These are phyloP conservation scores for Arthrobotrys conoides DNA, from an alignment of 2,329 filamentous ascomycete genomes.

Conservation along the genomic window DNA sequence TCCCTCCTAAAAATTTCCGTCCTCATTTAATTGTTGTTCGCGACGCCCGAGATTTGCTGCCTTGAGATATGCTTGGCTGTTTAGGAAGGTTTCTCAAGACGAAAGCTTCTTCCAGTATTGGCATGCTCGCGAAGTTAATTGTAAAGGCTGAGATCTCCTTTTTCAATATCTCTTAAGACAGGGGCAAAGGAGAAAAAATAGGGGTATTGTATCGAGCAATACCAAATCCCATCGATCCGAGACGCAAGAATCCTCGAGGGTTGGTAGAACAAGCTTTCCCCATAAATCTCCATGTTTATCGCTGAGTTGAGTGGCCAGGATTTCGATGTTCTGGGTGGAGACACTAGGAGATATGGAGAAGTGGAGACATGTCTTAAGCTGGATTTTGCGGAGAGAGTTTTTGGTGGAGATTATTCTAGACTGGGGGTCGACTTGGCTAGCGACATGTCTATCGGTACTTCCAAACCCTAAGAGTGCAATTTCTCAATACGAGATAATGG, in stretches of 20 bases:
- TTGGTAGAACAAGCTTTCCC: conserved; percentile 46
- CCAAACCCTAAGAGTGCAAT: conserved; percentile 15
- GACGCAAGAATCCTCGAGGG: conserved; percentile 39
- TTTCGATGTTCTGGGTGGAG: conserved; percentile 22
- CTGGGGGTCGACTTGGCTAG: conserved; percentile 23
- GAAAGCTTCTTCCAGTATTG: conserved; percentile 8
- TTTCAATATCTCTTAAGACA: background rate
- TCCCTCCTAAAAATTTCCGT: background rate
- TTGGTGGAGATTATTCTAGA: conserved; percentile 31
- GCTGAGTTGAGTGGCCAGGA: conserved; percentile 3
- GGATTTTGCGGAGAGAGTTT: conserved; percentile 45
- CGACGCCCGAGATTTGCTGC: conserved; percentile 7
- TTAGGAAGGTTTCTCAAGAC: background rate
- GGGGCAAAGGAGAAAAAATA: background rate
- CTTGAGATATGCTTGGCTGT: background rate
- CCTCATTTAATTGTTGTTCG: background rate
- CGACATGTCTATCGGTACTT: conserved; percentile 12
- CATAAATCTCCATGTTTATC: conserved; percentile 14
- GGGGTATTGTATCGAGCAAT: background rate
- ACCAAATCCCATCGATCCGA: conserved; percentile 10
- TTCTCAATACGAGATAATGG: conserved; percentile 23
- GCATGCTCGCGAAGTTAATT: background rate
- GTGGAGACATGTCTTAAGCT: conserved; percentile 18
- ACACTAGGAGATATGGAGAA: conserved; percentile 22
- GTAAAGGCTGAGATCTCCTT: background rate